These are phyloP conservation scores for Candida quercuum DNA, from an alignment of 805 yeast species.

Conservation along the genomic window DNA sequence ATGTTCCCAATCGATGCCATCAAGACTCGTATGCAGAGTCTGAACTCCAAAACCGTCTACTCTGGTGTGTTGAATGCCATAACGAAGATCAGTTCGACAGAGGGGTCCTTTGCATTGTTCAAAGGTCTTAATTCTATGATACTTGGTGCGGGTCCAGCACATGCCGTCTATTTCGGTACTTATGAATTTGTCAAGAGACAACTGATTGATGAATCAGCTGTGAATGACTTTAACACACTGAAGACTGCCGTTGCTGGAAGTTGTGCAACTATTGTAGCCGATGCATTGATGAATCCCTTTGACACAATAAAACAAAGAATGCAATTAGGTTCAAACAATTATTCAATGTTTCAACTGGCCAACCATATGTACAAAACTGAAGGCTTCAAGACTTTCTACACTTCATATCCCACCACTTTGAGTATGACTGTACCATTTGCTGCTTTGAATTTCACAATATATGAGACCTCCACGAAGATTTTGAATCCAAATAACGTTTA, in stretches of 20 bases:
- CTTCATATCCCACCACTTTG: conserved; percentile 91
- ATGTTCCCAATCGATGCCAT: conserved; percentile 97
- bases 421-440: conserved; percentile 93
- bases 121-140: conserved; percentile 90
- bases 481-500: conserved; percentile 74
- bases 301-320: conserved; percentile 94
- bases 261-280: conserved; percentile 87
- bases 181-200: conserved; percentile 63
- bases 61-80: conserved; percentile 59
- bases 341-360: conserved; percentile 31
- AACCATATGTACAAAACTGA: conserved; percentile 49
- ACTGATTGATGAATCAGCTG: conserved; percentile 28
- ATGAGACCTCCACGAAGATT: conserved; percentile 74
- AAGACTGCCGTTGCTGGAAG: conserved; percentile 87
- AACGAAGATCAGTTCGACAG: conserved; percentile 72
- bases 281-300: conserved; percentile 96
- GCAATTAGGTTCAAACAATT: conserved; percentile 46
- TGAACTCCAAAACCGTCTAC: conserved; percentile 16
- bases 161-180: conserved; percentile 93
- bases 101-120: conserved; percentile 88
- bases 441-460: conserved; percentile 87
- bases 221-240: conserved; percentile 55
- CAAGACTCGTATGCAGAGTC: conserved; percentile 84
- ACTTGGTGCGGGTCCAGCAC: conserved; percentile 99
- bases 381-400: conserved; percentile 78